Evolutionary conservation across 306 rosid genomes (phyloP), one percentile per base, ranked within the genome.

Genomic region (Vigna trinervia): DNA sequence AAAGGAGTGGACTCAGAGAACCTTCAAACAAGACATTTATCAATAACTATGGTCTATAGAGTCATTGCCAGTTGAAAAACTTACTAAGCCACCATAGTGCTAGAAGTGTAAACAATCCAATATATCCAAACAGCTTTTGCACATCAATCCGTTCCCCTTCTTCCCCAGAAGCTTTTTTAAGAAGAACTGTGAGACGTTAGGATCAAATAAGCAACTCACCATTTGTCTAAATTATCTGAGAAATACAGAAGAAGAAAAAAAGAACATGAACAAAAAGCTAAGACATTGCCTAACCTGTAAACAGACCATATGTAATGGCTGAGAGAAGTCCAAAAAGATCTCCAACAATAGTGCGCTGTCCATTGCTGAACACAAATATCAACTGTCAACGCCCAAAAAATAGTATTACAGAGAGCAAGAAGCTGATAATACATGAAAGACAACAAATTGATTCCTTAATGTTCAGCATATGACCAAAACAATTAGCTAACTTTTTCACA

Each of bases 111-210:
- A 92, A 96, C 82, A 96, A 82, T 72, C 99, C 99, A 77, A 96
- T 88, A 86, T 96, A 96, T 81, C 99, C 99, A 76, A 96, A 96
- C 88, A 96, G 85, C 86, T 96, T 96, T 85, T 96, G 98, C 77
- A 92, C 94, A 48, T 96, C 98, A 58, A 87, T 90, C 41, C 88
- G 84, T 80, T 86, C 99, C 57, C 99, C 99, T 87, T 89, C 99
- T 81, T 89, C 97, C 6, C 99, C 99, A 4, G 89, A 86, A 83
- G 92, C 67, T 78, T 92, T 89, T 69, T 96, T 92, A 3, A 96
- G 92, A 60, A 96, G 97, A 73, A 96, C 99, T 96, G 87, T 92
- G 85, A 53, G 64, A 23, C 63, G 84, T 82, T 71, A 13, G 73
- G 11, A 30, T 60, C n/a, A 61, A 41, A 43, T 71, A 74, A 52